These are phyloP conservation scores for Oryza meyeriana DNA, from an alignment of 176 grass and related monocot genomes.

Conservation along the genomic window DNA sequence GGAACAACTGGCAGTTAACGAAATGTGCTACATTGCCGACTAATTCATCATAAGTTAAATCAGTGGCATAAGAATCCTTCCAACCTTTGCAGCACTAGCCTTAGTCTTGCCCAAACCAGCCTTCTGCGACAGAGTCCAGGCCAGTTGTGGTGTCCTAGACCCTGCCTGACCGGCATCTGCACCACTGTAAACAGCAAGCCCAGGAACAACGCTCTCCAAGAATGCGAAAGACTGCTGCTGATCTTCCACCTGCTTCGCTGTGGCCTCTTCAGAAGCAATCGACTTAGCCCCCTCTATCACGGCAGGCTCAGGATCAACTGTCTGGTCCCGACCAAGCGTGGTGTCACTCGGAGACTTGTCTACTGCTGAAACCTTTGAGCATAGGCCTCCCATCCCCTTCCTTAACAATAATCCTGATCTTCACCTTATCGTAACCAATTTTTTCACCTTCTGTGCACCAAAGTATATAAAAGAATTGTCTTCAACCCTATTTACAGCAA, in stretches of 20 bases:
- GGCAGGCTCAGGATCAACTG: constrained; percentile 39
- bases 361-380: constrained; percentile 76
- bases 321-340: constrained; percentile 41
- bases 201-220: constrained; percentile 32
- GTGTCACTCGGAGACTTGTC: constrained; percentile 92
- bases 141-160: constrained; percentile 42
- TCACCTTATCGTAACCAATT: constrained; percentile 19
- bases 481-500: not conserved
- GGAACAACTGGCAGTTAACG: not conserved
- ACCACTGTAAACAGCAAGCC: constrained; percentile 28
- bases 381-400: constrained; percentile 71
- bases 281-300: constrained; percentile 23
- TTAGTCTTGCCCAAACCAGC: constrained; percentile 54
- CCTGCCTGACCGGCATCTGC: constrained; percentile 3
- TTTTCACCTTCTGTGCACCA: constrained; percentile 5
- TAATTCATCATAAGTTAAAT: constrained; percentile 21
- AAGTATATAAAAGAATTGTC: not conserved
- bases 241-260: constrained; percentile 51
- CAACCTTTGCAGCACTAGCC: constrained; percentile 54
- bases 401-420: not conserved
- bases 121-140: constrained; percentile 68
- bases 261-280: constrained; percentile 19
- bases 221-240: constrained; percentile 47
- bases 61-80: constrained; percentile 7
- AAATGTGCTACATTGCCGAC: not conserved